Base-by-base conservation (phyloP, 306 rosid genomes). In the Begonia masoniana region DNA sequence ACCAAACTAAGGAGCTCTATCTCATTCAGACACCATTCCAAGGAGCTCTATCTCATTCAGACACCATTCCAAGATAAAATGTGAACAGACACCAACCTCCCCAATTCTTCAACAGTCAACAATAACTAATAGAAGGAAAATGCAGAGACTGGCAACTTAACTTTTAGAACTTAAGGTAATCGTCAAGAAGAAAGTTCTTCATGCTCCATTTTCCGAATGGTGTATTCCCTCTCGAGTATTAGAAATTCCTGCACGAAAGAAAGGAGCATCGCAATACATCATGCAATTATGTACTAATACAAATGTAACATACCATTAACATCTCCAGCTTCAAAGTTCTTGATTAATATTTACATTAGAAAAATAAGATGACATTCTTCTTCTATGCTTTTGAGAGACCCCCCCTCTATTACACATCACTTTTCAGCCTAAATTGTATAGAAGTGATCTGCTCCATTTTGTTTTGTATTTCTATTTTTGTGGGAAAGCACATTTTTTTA, bases 201-300 rank as follows among this genome's bases (percentile, higher is more conserved):
- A 14, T 24, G 15, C 57, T 61, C 65, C 65, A 61, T 61, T 61
- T 42, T 51, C 43, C 57, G 42, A 19, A 51, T 19, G 16, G 58
- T 52, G 45, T 61, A 61, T 17, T 61, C 65, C 52, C 65, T 61
- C 57, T 61, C 65, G 1, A 61, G 57, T 51, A 61, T 61, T 55
- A 61, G 23, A 61, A 61, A 61, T 11, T 61, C 65, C 65, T 61
- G 58, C 58, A 21, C n/a, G 43, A 14, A 15, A 60, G 50, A 51
- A 60, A 48, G 55, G 35, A 15, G 16, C 17, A 9, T 49, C 17
- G 13, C 15, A 14, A 1, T n/a, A 31, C 39, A 31, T 31, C 39
- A 7, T 31, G 39, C 7, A 31, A 7, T 31, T 31, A 5, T 5
- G 39, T 31, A 31, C 35, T 26, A 3, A 26, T 26, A 26, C 1